These are phyloP conservation scores for Metarhizium anisopliae DNA, from an alignment of 2,329 filamentous ascomycete genomes.

Conservation along the genomic window DNA sequence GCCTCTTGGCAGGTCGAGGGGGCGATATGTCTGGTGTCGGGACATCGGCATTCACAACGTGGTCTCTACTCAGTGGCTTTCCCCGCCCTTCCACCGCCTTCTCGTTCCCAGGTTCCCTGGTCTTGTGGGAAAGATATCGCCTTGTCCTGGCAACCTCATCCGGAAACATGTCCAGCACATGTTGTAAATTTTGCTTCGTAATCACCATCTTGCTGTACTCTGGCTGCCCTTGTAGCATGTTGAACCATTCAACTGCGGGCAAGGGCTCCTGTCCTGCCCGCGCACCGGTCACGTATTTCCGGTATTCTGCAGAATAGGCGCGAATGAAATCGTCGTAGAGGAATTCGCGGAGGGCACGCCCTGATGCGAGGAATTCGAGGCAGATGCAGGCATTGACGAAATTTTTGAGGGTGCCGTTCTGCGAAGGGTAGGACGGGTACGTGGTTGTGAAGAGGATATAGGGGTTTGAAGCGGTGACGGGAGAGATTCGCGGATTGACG, in stretches of 20 bases:
- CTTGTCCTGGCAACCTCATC: conserved; percentile 18
- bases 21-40: background rate
- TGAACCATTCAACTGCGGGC: conserved; percentile 34
- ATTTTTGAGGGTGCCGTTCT: conserved; percentile 25
- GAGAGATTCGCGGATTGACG: background rate
- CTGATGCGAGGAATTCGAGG: conserved; percentile 28
- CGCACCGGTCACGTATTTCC: conserved; percentile 26
- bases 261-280: conserved; percentile 19
- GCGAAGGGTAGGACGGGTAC: conserved; percentile 37
- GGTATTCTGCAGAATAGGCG: conserved; percentile 31
- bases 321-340: conserved; percentile 46
- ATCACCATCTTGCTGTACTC: conserved; percentile 25
- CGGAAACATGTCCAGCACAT: conserved; percentile 24
- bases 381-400: conserved; percentile 38
- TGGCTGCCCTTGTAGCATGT: conserved; percentile 17
- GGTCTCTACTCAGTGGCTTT: background rate
- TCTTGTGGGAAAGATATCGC: background rate
- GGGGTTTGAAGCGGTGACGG: conserved; percentile 10
- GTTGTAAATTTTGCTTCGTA: conserved; percentile 23
- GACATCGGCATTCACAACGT: conserved; percentile 5
- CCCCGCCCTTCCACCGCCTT: background rate
- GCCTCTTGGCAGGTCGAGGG: background rate
- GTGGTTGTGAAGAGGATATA: conserved; percentile 28
- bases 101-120: background rate
- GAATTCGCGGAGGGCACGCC: conserved; percentile 27